Evolutionary conservation across 129 eudicot species (phyloP).

Genomic region (Lactuca saligna): DNA sequence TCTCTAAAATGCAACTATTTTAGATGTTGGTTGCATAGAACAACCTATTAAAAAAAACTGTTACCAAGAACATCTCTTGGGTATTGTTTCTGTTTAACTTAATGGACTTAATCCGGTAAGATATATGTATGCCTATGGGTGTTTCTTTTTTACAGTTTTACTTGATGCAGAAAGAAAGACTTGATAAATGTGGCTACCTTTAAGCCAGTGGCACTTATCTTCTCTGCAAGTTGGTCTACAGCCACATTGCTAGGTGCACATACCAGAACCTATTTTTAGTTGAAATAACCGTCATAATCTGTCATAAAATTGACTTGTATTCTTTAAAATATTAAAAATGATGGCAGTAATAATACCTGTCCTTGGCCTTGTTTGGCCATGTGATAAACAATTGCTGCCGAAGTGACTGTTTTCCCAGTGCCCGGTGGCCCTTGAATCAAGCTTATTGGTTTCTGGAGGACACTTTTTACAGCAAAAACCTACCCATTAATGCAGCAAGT

Average conservation of each 20-base stretch:
- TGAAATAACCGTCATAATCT: neutral
- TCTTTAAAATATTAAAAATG: neutral
- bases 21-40: too few relatives aligned
- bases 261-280: constrained; percentile 67
- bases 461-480: constrained; percentile 97
- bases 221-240: constrained; percentile 92
- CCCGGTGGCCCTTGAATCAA: constrained; percentile 98
- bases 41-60: too few relatives aligned
- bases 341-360: constrained; percentile 51
- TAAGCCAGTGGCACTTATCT: constrained; percentile 92
- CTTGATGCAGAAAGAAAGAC: neutral
- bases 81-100: too few relatives aligned
- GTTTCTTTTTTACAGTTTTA: too few relatives aligned
- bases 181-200: constrained; percentile 43
- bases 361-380: constrained; percentile 99
- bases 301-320: neutral
- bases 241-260: constrained; percentile 99
- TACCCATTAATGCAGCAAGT: constrained; percentile 22
- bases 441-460: constrained; percentile 92
- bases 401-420: constrained; percentile 94
- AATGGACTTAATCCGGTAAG: too few relatives aligned
- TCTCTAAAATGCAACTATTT: neutral
- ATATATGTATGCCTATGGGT: neutral
- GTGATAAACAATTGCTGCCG: constrained; percentile 97
- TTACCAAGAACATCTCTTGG: too few relatives aligned